Evolutionary conservation across 1,284 basidiomycete genomes (phyloP), one percentile per base, ranked within the genome.

Genomic region (Ganoderma lingzhi): DNA sequence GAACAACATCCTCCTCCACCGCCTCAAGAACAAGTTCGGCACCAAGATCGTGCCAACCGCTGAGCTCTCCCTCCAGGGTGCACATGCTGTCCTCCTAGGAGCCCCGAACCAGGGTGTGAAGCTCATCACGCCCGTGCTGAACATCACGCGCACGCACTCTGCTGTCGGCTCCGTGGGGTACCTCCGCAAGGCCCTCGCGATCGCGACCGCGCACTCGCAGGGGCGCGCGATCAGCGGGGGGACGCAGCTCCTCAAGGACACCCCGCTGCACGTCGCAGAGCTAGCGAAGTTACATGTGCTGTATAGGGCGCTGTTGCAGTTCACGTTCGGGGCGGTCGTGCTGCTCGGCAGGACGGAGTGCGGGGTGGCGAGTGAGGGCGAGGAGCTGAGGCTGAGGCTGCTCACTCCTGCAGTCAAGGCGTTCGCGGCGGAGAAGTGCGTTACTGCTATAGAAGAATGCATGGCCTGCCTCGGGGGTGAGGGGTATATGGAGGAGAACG

Each of bases 401-500:
- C 77, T 95, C 65, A 95, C 92, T 0, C 90, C 92, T 3, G 86
- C 90, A 0, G 82, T 86, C 48, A 95, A 95, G 78, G 92, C 89
- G 0, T 95, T 92, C 77, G 85, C 86, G 3, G 87, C 93, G 8
- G 89, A 92, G 69, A 88, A 89, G 74, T 87, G 87, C 0, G 85
- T 85, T 62, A 78, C 85, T 0, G 90, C 87, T 4, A 90, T 93
- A 83, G 88, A 92, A 71, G 90, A 93, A 70, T 88, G 91, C 53
- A 94, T 95, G 91, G 84, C 89, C 53, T 83, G 88, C 5, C 82
- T 95, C 2, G 93, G 93, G 39, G 93, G 93, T 2, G 90, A 91
- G 64, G 93, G 93, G 0, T 95, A 94, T 75, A 94, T 95, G 92
- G 91, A 93, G 75, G 93, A 95, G 77, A 90, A 87, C 61, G 88